A percentile compares a stretch with the other conserved stretches of the same genome.
Conservation (phyloP, 2,329 filamentous ascomycete species). For the Aspergillus aculeatus region DNA sequence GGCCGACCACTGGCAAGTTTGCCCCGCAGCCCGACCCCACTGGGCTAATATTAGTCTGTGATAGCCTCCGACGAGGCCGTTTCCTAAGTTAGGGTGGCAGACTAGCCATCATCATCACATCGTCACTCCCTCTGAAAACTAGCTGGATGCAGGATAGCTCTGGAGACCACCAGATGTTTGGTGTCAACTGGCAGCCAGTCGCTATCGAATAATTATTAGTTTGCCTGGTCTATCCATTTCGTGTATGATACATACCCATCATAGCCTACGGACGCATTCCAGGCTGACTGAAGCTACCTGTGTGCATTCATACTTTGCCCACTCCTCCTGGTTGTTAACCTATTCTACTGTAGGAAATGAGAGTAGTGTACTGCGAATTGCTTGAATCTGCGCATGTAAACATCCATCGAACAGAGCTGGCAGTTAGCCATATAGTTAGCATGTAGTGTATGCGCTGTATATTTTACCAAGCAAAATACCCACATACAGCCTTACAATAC, state of each 20-base stretch:
- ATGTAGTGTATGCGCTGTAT: neutral
- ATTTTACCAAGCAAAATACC: too few relatives aligned
- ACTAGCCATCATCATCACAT: neutral
- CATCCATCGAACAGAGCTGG: too few relatives aligned
- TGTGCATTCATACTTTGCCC: too few relatives aligned
- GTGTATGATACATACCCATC: too few relatives aligned
- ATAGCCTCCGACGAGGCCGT: neutral
- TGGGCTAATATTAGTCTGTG: neutral
- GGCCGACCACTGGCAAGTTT: neutral
- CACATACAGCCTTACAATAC: too few relatives aligned
- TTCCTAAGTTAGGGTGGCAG: neutral
- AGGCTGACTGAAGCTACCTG: too few relatives aligned
- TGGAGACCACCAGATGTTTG: neutral
- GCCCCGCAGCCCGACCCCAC: constrained; percentile 5
- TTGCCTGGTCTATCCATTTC: neutral
- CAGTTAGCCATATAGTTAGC: too few relatives aligned
- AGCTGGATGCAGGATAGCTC: neutral
- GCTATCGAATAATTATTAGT: neutral
- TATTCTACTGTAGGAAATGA: too few relatives aligned
- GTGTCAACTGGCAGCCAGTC: neutral
- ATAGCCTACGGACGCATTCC: too few relatives aligned
- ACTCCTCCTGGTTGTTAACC: too few relatives aligned
- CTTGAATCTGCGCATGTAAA: too few relatives aligned
- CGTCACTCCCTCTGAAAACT: neutral
- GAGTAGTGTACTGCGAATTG: too few relatives aligned